A percentile compares a stretch with the other conserved stretches of the same genome.
Evolutionary conservation across 2,329 filamentous ascomycete genomes (phyloP).

Genomic region (Hysterium pulicare): DNA sequence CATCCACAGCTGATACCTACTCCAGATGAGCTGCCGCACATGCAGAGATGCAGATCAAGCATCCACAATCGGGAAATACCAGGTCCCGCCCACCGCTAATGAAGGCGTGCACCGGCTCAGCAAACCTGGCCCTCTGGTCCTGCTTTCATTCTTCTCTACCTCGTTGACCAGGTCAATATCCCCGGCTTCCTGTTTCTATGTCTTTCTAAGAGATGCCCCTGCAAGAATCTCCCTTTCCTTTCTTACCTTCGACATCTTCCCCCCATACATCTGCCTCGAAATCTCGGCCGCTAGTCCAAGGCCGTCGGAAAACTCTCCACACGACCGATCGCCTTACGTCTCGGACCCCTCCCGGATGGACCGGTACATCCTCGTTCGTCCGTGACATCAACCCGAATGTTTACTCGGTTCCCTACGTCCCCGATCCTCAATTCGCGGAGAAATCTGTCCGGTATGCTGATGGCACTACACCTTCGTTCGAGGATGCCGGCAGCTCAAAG

Average conservation of each 20-base stretch:
- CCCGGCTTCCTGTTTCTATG: not conserved
- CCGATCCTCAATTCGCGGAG: not conserved
- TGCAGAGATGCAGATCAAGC: too few relatives aligned
- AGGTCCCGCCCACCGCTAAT: not conserved
- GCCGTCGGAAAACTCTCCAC: conserved; percentile 25
- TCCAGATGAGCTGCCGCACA: too few relatives aligned
- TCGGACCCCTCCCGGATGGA: conserved; percentile 14
- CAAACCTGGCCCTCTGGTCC: not conserved
- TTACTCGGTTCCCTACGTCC: not conserved
- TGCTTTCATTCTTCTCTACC: conserved; percentile 1
- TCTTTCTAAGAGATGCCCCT: conserved; percentile 2
- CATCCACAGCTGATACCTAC: too few relatives aligned
- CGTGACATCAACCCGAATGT: not conserved
- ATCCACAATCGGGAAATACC: not conserved
- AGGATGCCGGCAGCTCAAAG: conserved; percentile 8
- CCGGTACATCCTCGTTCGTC: not conserved
- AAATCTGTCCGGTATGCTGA: not conserved
- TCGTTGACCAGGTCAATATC: not conserved
- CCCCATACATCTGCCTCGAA: too few relatives aligned
- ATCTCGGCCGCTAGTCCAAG: conserved; percentile 7
- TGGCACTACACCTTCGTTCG: not conserved
- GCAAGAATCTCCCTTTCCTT: conserved; percentile 4
- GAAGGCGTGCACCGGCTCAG: conserved; percentile 2
- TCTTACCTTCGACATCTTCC: not conserved
- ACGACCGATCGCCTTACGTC: conserved; percentile 26